Percentiles rank a stretch among this genome's conserved stretches.
These are phyloP conservation scores for Gaeumannomyces sp. DNA, from an alignment of 2,329 filamentous ascomycete species.

Conservation along the genomic window DNA sequence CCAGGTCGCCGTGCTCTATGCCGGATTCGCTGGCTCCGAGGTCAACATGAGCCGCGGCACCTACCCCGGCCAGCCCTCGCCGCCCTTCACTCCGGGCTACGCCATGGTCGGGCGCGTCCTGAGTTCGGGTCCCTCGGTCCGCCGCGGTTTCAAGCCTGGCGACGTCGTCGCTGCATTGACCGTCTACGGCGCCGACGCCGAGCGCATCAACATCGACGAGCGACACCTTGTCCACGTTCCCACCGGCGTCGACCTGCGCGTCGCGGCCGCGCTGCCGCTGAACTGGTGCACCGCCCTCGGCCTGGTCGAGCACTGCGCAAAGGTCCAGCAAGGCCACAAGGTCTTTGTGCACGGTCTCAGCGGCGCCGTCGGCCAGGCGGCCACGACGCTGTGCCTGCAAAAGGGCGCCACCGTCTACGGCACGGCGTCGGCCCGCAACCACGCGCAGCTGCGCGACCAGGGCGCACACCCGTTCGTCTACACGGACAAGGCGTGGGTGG, in stretches of 20 bases:
- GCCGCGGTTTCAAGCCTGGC: conserved; percentile 23
- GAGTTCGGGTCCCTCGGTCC: conserved; percentile 28
- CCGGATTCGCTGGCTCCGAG: conserved; percentile 41
- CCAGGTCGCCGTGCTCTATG: conserved; percentile 39
- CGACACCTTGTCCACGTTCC: conserved; percentile 39
- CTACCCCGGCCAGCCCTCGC: conserved; percentile 38
- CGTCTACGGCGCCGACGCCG: conserved; percentile 36
- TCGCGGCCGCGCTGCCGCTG: conserved; percentile 33
- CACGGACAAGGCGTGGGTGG: conserved; percentile 42
- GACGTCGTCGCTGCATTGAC: conserved; percentile 30
- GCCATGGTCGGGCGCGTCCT: conserved; percentile 37
- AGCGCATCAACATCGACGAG: conserved; percentile 39
- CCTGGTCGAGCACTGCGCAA: conserved; percentile 30
- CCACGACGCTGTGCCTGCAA: conserved; percentile 34
- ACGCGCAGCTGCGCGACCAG: conserved; percentile 29
- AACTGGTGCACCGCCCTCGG: conserved; percentile 40
- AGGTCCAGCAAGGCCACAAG: conserved; percentile 35
- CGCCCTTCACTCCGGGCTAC: conserved; percentile 44
- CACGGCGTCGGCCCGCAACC: conserved; percentile 40
- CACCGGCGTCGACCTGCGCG: conserved; percentile 30
- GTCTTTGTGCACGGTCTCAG: conserved; percentile 46
- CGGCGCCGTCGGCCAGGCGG: conserved; percentile 40
- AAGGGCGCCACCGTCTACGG: conserved; percentile 42
- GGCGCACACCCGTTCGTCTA: conserved; percentile 41
- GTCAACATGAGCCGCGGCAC: conserved; percentile 42